A percentile compares a stretch with the other conserved stretches of the same genome.
phyloP scores from a whole-genome alignment of 2,329 filamentous ascomycete genomes.

The Bipolaris zeicola region DNA sequence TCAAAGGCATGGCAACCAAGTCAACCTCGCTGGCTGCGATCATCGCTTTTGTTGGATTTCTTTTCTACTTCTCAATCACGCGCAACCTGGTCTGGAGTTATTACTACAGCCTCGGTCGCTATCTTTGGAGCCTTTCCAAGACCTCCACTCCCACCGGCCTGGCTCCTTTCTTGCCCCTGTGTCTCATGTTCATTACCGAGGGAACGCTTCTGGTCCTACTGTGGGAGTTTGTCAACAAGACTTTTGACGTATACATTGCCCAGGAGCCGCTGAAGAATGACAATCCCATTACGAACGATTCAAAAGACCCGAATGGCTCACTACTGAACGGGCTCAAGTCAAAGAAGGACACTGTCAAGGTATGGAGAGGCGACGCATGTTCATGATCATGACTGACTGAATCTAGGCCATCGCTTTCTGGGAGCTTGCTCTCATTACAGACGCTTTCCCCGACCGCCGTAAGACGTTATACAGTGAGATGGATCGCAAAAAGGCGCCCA shows the following conservation, averaged over 20 bases:
- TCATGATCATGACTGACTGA: constrained; percentile 12
- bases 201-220: constrained; percentile 71
- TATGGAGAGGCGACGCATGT: constrained; percentile 44
- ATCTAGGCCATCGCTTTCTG: constrained; percentile 80
- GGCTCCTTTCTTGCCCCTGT: constrained; percentile 60
- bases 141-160: constrained; percentile 64
- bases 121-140: constrained; percentile 76
- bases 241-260: constrained; percentile 80
- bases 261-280: constrained; percentile 82
- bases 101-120: constrained; percentile 71
- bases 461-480: constrained; percentile 86
- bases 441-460: constrained; percentile 74
- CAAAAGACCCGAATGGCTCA: constrained; percentile 90
- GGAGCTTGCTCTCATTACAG: constrained; percentile 83
- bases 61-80: constrained; percentile 37
- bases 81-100: constrained; percentile 50
- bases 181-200: constrained; percentile 59
- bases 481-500: constrained; percentile 76
- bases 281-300: constrained; percentile 81
- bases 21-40: constrained; percentile 52
- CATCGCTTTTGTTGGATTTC: constrained; percentile 47
- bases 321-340: constrained; percentile 81
- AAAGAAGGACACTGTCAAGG: constrained; percentile 78
- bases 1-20: constrained; percentile 23
- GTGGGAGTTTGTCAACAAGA: constrained; percentile 77